These are phyloP conservation scores for Saprolegnia parasitica DNA, from an alignment of 352 stramenopile species.

Conservation along the genomic window DNA sequence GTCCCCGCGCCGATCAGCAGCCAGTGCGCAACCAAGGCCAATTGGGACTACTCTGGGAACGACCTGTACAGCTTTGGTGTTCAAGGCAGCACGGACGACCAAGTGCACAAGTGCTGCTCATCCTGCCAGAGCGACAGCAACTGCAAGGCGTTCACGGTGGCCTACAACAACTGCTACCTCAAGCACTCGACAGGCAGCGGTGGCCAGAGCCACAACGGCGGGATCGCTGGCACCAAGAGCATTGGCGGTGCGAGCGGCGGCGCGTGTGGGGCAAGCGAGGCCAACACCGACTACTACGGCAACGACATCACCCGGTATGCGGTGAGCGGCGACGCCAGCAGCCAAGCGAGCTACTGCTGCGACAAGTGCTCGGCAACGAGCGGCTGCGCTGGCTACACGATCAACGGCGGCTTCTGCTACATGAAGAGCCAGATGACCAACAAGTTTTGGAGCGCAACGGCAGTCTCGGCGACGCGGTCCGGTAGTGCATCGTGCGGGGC, in stretches of 20 bases:
- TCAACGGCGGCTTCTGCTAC: conserved; percentile 1
- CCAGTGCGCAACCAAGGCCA: neutral
- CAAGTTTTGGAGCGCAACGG: neutral
- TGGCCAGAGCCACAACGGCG: neutral
- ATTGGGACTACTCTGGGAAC: neutral
- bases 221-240: neutral
- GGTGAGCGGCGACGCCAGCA: neutral
- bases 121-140: neutral
- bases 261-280: neutral
- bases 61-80: neutral
- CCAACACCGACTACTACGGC: neutral
- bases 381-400: neutral
- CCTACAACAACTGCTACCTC: neutral
- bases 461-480: neutral
- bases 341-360: neutral
- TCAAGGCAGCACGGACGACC: neutral
- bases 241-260: no score
- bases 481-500: neutral
- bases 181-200: neutral
- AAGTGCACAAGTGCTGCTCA: neutral
- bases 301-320: neutral
- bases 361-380: neutral
- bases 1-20: neutral
- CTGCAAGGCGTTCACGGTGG: neutral
- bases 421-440: neutral